Conservation (phyloP, 495 filamentous ascomycete genomes). For the Hypoxylon perforatum region DNA sequence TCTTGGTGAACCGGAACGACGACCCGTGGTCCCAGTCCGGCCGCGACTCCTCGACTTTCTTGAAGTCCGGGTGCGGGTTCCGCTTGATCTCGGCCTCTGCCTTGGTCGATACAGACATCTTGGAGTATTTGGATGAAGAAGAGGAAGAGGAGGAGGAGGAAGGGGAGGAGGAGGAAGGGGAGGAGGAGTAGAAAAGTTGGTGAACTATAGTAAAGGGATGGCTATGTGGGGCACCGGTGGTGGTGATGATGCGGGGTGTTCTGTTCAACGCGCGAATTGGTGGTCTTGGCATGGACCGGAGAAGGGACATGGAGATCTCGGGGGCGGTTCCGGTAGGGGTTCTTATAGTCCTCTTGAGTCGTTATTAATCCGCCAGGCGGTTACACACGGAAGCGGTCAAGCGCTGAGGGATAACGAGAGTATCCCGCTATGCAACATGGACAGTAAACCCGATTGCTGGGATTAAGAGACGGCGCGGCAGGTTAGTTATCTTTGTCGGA, state of each 20-base stretch:
- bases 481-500: no score
- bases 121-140: constrained; percentile 27
- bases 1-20: constrained; percentile 72
- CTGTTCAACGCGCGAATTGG: constrained; percentile 8
- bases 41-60: constrained; percentile 76
- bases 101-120: constrained; percentile 49
- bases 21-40: constrained; percentile 69
- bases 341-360: constrained; percentile 5
- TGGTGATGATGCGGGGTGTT: constrained; percentile 14
- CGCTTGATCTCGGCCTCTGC: constrained; percentile 64
- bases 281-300: neutral
- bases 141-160: neutral
- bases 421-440: neutral
- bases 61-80: constrained; percentile 81
- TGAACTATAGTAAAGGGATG: neutral
- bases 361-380: neutral
- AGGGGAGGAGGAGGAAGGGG: constrained; percentile 6
- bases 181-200: constrained; percentile 1
- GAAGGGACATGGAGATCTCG: constrained; percentile 7
- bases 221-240: neutral
- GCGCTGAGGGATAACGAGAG: neutral
- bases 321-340: neutral
- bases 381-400: constrained; percentile 2
- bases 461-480: constrained; percentile 6
- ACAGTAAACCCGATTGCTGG: constrained; percentile 11